phyloP scores from a whole-genome alignment of 768 basidiomycete genomes.

The Boletus bicolor region DNA sequence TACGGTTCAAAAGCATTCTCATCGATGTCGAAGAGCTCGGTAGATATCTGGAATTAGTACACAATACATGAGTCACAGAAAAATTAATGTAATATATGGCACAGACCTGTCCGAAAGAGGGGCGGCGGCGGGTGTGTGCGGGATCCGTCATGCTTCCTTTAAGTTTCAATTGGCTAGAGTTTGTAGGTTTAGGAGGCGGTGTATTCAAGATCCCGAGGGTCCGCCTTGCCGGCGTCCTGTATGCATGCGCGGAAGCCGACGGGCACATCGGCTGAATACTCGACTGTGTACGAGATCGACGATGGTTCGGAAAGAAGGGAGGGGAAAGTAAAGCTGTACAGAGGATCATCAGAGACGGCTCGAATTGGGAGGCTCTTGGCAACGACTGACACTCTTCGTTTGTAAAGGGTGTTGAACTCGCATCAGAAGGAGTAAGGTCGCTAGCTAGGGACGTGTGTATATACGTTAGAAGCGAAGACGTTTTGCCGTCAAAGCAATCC shows the following conservation, averaged over 20 bases:
- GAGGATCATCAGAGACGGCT: slow-evolving; percentile 18
- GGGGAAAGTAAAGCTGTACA: slow-evolving; percentile 53
- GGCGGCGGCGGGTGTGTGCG: slow-evolving; percentile 45
- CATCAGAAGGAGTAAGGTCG: slow-evolving; percentile 47
- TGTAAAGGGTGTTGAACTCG: slow-evolving; percentile 45
- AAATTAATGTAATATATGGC: slow-evolving; percentile 9
- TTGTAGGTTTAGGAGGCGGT: slow-evolving; percentile 64
- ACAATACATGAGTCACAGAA: slow-evolving; percentile 13
- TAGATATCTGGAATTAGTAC: slow-evolving; percentile 38
- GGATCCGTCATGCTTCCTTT: slow-evolving; percentile 76
- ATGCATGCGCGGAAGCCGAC: slow-evolving; percentile 24
- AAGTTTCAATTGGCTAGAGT: slow-evolving; percentile 52
- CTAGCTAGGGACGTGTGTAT: slow-evolving; percentile 48
- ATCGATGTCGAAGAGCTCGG: slow-evolving; percentile 70
- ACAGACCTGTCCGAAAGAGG: slow-evolving; percentile 40
- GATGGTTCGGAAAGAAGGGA: slow-evolving; percentile 52
- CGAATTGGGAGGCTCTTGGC: slow-evolving; percentile 14
- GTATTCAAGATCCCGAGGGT: slow-evolving; percentile 45
- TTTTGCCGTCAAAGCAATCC: slow-evolving; percentile 1
- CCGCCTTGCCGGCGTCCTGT: slow-evolving; percentile 34
- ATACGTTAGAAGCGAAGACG: slow-evolving; percentile 21
- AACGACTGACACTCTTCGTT: slow-evolving; percentile 47
- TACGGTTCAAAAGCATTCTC: slow-evolving; percentile 63
- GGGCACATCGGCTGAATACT: slow-evolving; percentile 38
- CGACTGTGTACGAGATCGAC: slow-evolving; percentile 60